These are phyloP conservation scores for Lactarius tabidus DNA, from an alignment of 768 basidiomycete genomes.

Conservation along the genomic window DNA sequence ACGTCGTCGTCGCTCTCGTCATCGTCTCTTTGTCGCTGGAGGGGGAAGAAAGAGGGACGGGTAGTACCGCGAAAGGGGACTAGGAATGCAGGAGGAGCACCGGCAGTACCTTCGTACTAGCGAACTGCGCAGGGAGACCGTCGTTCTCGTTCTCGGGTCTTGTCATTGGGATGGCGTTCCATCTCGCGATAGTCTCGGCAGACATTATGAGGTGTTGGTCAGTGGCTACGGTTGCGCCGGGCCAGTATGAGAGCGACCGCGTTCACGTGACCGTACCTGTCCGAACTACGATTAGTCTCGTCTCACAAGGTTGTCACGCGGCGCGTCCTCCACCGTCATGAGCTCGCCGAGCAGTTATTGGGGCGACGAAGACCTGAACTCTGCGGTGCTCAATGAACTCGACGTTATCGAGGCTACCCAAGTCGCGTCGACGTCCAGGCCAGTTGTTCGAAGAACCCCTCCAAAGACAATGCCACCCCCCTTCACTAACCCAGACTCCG, in stretches of 20 bases:
- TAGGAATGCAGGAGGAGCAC: slow-evolving; percentile 48
- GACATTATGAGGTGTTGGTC: slow-evolving; percentile 45
- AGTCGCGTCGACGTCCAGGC: slow-evolving; percentile 26
- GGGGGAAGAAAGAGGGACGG: slow-evolving; percentile 40
- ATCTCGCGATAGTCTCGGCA: slow-evolving; percentile 56
- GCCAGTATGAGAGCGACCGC: no score
- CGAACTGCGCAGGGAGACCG: neutral
- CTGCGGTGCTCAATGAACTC: slow-evolving; percentile 54
- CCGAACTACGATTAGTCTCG: neutral
- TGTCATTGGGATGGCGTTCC: slow-evolving; percentile 64
- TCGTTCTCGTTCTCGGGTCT: slow-evolving; percentile 30
- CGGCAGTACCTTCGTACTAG: slow-evolving; percentile 28
- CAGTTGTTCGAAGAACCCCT: slow-evolving; percentile 26
- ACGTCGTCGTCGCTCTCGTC: slow-evolving; percentile 60
- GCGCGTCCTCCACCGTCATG: slow-evolving; percentile 39
- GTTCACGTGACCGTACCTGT: slow-evolving; percentile 20
- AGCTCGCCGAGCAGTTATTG: slow-evolving; percentile 72
- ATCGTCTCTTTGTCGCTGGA: slow-evolving; percentile 58
- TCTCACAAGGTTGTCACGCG: neutral
- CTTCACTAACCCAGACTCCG: slow-evolving; percentile 39
- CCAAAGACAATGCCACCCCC: slow-evolving; percentile 14
- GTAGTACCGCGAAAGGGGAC: slow-evolving; percentile 20
- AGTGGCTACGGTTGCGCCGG: neutral
- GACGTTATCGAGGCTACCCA: slow-evolving; percentile 69
- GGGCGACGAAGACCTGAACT: slow-evolving; percentile 53